Percentiles rank a stretch among this genome's conserved stretches.
Evolutionary conservation across 2,329 filamentous ascomycete genomes (phyloP).

Genomic region (Septoria petroselini): DNA sequence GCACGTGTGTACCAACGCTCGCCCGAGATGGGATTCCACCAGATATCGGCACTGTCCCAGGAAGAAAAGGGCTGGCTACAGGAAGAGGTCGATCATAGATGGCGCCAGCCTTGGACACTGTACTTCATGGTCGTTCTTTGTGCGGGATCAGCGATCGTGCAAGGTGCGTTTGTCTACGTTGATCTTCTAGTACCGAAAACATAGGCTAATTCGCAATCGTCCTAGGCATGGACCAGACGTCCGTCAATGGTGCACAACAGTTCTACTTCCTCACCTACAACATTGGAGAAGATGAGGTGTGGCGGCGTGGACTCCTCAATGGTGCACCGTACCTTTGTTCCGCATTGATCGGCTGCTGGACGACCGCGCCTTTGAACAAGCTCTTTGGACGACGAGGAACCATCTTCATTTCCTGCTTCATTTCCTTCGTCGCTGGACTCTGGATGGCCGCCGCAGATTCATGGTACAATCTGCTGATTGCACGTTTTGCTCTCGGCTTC

Average conservation of each 20-base stretch:
- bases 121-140: slow-evolving; percentile 48
- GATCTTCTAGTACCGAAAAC: no score
- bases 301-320: slow-evolving; percentile 56
- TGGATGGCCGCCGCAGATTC: slow-evolving; percentile 65
- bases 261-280: slow-evolving; percentile 33
- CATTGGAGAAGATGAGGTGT: slow-evolving; percentile 27
- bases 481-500: slow-evolving; percentile 69
- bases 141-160: slow-evolving; percentile 56
- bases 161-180: no score
- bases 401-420: slow-evolving; percentile 72
- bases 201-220: slow-evolving; percentile 59
- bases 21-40: slow-evolving; percentile 25
- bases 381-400: slow-evolving; percentile 67
- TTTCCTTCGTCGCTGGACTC: slow-evolving; percentile 59
- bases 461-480: slow-evolving; percentile 68
- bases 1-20: slow-evolving; percentile 30
- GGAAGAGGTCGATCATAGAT: slow-evolving; percentile 63
- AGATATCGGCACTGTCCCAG: slow-evolving; percentile 49
- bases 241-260: slow-evolving; percentile 43
- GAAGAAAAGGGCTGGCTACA: slow-evolving; percentile 58
- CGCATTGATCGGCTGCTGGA: slow-evolving; percentile 68
- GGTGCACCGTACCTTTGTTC: slow-evolving; percentile 64
- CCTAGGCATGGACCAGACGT: slow-evolving; percentile 53
- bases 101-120: slow-evolving; percentile 70
- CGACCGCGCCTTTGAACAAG: slow-evolving; percentile 69